These are phyloP conservation scores for Boletus rufocinnamomeus DNA, from an alignment of 768 basidiomycete species.

Conservation along the genomic window DNA sequence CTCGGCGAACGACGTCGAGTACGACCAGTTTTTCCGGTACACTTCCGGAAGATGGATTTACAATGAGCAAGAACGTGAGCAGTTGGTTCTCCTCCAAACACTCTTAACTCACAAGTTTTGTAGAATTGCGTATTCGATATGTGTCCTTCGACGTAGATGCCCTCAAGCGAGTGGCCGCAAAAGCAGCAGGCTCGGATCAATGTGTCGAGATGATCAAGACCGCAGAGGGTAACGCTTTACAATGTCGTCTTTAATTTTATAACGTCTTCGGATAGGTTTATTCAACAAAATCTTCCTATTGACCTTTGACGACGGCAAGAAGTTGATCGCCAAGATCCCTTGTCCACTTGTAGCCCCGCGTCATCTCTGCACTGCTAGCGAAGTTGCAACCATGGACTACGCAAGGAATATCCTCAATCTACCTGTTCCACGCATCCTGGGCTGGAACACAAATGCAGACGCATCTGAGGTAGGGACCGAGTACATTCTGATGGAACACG, in stretches of 20 bases:
- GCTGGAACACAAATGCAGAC: slow-evolving; percentile 31
- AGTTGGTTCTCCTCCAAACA: too few species aligned
- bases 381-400: slow-evolving; percentile 40
- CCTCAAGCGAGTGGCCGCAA: slow-evolving; percentile 18
- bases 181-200: slow-evolving; percentile 10
- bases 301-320: slow-evolving; percentile 13
- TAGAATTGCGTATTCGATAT: not conserved
- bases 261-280: not conserved
- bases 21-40: slow-evolving; percentile 1
- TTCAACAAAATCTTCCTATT: slow-evolving; percentile 20
- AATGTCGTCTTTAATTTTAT: not conserved
- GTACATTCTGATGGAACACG: slow-evolving; percentile 39
- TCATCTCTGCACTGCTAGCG: slow-evolving; percentile 36
- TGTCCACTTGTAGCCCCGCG: slow-evolving; percentile 30
- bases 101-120: not conserved
- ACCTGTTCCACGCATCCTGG: slow-evolving; percentile 32
- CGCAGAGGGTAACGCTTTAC: slow-evolving; percentile 7
- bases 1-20: not conserved
- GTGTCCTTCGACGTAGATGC: slow-evolving; percentile 22
- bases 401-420: slow-evolving; percentile 28
- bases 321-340: slow-evolving; percentile 21
- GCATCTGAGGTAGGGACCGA: slow-evolving; percentile 32
- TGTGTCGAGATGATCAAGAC: slow-evolving; percentile 24
- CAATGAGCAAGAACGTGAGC: slow-evolving; percentile 11
- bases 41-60: slow-evolving; percentile 13